Base-by-base conservation (phyloP, 164 flowering plant genomes). In the Magnolia sinica region DNA sequence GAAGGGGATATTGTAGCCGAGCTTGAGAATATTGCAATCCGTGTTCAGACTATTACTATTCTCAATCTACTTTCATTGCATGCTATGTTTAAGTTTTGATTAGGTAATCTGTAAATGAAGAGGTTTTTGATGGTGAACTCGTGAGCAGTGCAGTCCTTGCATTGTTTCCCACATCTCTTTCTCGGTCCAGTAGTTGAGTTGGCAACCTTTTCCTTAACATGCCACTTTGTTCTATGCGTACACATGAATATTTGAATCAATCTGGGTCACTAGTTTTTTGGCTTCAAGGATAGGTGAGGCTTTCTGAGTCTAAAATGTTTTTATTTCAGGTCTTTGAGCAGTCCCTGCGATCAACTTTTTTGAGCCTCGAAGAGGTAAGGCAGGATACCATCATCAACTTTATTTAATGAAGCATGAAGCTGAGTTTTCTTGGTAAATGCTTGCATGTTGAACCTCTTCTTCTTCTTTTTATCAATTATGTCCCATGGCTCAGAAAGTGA, bases 251-350 rank as follows among this genome's bases (percentile, higher is more conserved):
- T 55, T 37, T 55, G 61, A 11, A 55, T 55, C 4, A 55, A 55
- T 55, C 11, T 55, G 61, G 13, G 61, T 55, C 61, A 55, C 11
- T 55, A 3, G 18, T 55, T 55, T 55, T 55, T 55, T 55, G 61
- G 18, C 16, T 16, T 55, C 52, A 19, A n/a, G 10, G 22, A 70
- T 45, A 64, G 45, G 58, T 45, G 50, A 49, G 50, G n/a, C 59
- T 14, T 72, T 7, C 63, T 72, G 22, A 23, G 74, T 27, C 19
- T 29, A 27, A 27, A n/a, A 27, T 50, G 9, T 68, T 68, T 52
- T 69, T 73, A 52, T 84, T 87, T 81, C 90, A 96, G 98, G 97
- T 92, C 14, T 94, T 89, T 84, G 94, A 90, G 84, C 88, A 83
- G 83, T 88, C 98, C 20, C 73, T 92, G 82, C 88, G 71, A 55